phyloP scores from a whole-genome alignment of 2,329 filamentous ascomycete species.

The Fragosphaeria purpurea region DNA sequence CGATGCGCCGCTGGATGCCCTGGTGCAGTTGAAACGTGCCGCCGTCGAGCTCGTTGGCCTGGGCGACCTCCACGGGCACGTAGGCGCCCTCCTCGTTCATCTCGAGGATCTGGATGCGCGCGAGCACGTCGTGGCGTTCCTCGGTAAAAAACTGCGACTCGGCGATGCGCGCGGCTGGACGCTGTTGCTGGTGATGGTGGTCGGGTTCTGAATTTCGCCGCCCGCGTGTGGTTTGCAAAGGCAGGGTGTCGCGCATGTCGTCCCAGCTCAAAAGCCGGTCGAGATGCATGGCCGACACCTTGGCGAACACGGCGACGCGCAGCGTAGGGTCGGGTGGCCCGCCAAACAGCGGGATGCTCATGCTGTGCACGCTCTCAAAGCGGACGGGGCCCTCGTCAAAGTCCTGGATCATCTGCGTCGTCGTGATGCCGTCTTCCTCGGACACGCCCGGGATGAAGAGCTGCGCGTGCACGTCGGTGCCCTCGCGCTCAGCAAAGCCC shows the following conservation, averaged over 20 bases:
- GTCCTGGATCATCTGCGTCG: slow-evolving; percentile 84
- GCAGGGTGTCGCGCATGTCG: slow-evolving; percentile 78
- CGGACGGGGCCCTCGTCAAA: slow-evolving; percentile 89
- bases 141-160: slow-evolving; percentile 90
- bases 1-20: slow-evolving; percentile 79
- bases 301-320: slow-evolving; percentile 83
- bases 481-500: slow-evolving; percentile 91
- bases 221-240: slow-evolving; percentile 35
- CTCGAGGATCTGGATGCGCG: slow-evolving; percentile 79
- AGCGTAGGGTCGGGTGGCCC: slow-evolving; percentile 59
- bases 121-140: slow-evolving; percentile 88
- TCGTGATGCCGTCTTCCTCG: slow-evolving; percentile 84
- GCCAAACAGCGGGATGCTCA: slow-evolving; percentile 79
- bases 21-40: slow-evolving; percentile 94
- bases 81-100: slow-evolving; percentile 88
- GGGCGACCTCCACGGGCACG: slow-evolving; percentile 82
- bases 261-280: slow-evolving; percentile 98
- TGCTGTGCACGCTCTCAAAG: slow-evolving; percentile 96
- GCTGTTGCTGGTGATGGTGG: no score
- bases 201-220: slow-evolving; percentile 23
- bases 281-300: slow-evolving; percentile 84
- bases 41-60: slow-evolving; percentile 71
- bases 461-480: slow-evolving; percentile 90
- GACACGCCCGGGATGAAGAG: slow-evolving; percentile 90
- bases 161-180: slow-evolving; percentile 55